Evolutionary conservation across 768 basidiomycete species (phyloP).

Genomic region (Kwoniella mangroviensis): DNA sequence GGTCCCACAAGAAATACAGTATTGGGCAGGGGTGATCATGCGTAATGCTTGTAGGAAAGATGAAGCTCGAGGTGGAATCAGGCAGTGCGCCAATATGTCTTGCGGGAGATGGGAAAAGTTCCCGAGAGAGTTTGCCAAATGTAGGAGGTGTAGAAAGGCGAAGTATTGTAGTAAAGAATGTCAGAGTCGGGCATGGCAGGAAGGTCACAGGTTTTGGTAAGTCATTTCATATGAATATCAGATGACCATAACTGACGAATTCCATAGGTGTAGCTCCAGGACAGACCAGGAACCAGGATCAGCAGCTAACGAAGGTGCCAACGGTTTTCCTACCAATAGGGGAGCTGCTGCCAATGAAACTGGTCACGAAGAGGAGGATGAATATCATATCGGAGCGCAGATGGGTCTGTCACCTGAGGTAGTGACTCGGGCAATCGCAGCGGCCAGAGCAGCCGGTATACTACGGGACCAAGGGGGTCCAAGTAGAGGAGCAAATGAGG

Average conservation of each 20-base stretch:
- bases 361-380: constrained; percentile 38
- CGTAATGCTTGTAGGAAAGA: constrained; percentile 98
- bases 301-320: constrained; percentile 12
- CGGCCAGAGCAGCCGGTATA: constrained; percentile 21
- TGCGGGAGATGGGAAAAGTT: constrained; percentile 93
- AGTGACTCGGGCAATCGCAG: constrained; percentile 18
- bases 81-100: constrained; percentile 98
- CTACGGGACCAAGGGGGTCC: constrained; percentile 6
- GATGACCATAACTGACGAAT: neutral
- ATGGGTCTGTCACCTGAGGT: constrained; percentile 26
- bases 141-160: constrained; percentile 90
- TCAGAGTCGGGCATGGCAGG: constrained; percentile 94
- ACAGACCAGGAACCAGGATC: constrained; percentile 30
- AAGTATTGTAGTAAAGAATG: constrained; percentile 99
- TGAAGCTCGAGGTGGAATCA: constrained; percentile 84
- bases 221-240: constrained; percentile 6
- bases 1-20: constrained; percentile 86
- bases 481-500: neutral
- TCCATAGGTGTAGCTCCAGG: constrained; percentile 39
- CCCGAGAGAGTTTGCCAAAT: constrained; percentile 96
- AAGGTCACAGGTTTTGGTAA: constrained; percentile 93
- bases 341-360: constrained; percentile 13
- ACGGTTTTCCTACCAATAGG: constrained; percentile 8
- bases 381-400: constrained; percentile 16
- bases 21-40: constrained; percentile 99